Conservation (phyloP, 305 asterid genomes). For the Ruellia speciosa region DNA sequence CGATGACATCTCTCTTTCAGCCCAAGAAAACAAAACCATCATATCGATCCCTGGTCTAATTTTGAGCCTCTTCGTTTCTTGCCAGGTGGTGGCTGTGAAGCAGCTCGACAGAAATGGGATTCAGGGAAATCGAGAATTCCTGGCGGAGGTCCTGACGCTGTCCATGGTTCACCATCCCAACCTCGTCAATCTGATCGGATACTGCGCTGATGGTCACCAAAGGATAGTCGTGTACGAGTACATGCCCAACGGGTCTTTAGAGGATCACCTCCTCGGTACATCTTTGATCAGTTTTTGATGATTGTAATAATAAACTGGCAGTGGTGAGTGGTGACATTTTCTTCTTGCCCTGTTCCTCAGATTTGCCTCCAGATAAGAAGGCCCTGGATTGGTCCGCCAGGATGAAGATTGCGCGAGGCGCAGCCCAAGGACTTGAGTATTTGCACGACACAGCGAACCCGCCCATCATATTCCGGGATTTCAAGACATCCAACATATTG, state of each 20-base stretch:
- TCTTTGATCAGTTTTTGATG: conserved; percentile 19
- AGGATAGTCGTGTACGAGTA: conserved; percentile 66
- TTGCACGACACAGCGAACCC: conserved; percentile 71
- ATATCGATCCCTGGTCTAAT: too few species aligned
- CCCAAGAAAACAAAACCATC: too few species aligned
- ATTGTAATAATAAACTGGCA: not conserved
- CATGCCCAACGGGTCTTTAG: conserved; percentile 72
- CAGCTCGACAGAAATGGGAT: conserved; percentile 81
- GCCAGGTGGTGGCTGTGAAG: conserved; percentile 76
- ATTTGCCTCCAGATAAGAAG: conserved; percentile 35
- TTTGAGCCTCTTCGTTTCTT: not conserved
- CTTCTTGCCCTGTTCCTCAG: conserved; percentile 22
- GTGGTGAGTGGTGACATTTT: not conserved
- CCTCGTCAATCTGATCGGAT: conserved; percentile 67
- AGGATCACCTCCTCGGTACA: conserved; percentile 71
- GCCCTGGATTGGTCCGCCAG: conserved; percentile 70
- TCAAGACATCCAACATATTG: conserved; percentile 68
- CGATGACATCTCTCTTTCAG: too few species aligned
- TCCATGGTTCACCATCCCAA: conserved; percentile 61
- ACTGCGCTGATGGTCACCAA: conserved; percentile 88
- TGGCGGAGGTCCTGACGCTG: conserved; percentile 80
- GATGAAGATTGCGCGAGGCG: conserved; percentile 74
- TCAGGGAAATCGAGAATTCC: conserved; percentile 85
- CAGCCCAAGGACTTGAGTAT: conserved; percentile 81
- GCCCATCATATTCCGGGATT: conserved; percentile 61